Percentiles rank a stretch among this genome's conserved stretches.
phyloP scores from a whole-genome alignment of 805 yeast species.

The Saccharomycopsis oosterbeekiorum region DNA sequence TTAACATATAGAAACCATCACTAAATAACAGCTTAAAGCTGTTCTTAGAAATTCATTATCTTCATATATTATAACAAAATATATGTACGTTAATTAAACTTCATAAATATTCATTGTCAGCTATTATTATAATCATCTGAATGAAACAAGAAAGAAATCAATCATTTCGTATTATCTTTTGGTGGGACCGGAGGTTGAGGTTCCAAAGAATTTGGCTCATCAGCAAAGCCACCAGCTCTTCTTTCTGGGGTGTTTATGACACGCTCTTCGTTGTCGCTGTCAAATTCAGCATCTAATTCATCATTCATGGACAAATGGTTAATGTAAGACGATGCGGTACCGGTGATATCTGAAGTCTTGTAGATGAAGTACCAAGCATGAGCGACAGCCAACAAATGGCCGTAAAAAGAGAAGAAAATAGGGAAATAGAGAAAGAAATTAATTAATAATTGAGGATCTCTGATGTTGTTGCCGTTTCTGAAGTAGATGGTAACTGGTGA shows the following conservation, averaged over 20 bases:
- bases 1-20: no score
- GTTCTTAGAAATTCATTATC: no score
- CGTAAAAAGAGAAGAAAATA: constrained; percentile 11
- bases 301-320: constrained; percentile 15
- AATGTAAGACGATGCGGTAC: constrained; percentile 4
- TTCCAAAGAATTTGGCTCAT: background rate
- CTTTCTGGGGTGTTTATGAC: background rate
- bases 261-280: constrained; percentile 3
- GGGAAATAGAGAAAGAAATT: constrained; percentile 17
- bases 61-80: no score
- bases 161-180: background rate
- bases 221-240: background rate
- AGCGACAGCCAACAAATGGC: constrained; percentile 17
- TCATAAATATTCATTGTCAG: no score
- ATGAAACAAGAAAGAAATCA: background rate
- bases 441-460: constrained; percentile 18
- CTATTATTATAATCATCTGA: no score
- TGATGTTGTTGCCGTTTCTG: constrained; percentile 16
- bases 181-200: background rate
- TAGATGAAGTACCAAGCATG: constrained; percentile 21
- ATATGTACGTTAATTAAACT: no score
- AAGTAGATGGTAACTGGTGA: constrained; percentile 17
- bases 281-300: constrained; percentile 9
- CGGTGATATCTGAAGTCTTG: constrained; percentile 12
- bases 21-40: no score